Evolutionary conservation across 768 basidiomycete species (phyloP), one percentile per base, ranked within the genome.

Genomic region (Leccinum fibrillosum): DNA sequence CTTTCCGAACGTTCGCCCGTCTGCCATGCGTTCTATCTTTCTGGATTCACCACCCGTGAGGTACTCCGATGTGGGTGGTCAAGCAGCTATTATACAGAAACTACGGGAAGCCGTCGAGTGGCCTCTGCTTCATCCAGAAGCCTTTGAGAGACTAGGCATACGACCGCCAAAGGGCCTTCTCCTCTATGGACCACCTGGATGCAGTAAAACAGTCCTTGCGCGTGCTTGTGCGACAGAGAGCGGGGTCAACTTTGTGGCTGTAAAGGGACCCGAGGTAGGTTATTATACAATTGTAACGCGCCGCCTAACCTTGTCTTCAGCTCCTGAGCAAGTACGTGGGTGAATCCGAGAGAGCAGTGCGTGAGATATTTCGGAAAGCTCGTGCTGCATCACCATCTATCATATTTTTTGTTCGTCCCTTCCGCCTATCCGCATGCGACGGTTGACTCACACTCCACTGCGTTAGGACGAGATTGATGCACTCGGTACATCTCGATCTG

Each of bases 281-380:
- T 45, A 28, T 55, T 49, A 39, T 21, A 52, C 9, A 30, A 15
- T 28, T 34, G 19, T 32, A 19, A 25, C 30, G 17, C 17, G 34
- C 32, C 21, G 39, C 50, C 52, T 58, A 26, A 60, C 10, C 15
- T 49, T 54, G 44, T 47, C 23, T 63, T n/a, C 66, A 98, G 94
- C 82, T 99, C 0, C 71, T 98, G 53, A 98, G 89, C 76, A 98
- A 98, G 74, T 99, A 88, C 66, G 94, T 99, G 17, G 97, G 97
- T 21, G 97, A 99, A 75, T 97, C 94, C 0, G 97, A 99, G 73
- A 82, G 91, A 45, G 92, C 93, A 0, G 90, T 99, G 13, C 84
- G 97, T 32, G 96, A 98, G 67, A 89, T 95, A 55, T 99, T 99
- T 74, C 78, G 92, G 53, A 99, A 97, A 72, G 97, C 97, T 2